These are phyloP conservation scores for Calonectria pteridis DNA, from an alignment of 2,329 filamentous ascomycete species.

Conservation along the genomic window DNA sequence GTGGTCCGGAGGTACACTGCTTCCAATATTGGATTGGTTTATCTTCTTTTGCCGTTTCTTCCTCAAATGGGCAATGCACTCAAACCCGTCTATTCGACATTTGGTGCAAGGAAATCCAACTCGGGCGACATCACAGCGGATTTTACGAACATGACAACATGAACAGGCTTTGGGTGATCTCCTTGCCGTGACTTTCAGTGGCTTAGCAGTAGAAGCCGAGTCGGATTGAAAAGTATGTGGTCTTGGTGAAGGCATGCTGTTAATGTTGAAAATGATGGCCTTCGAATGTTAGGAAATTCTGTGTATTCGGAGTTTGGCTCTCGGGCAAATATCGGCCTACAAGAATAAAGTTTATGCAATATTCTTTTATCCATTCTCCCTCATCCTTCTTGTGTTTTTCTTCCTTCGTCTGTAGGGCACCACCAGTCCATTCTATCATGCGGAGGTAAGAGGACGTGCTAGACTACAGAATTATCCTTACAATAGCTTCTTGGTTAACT, in stretches of 20 bases:
- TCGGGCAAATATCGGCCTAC: background rate
- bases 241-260: background rate
- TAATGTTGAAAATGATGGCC: background rate
- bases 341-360: background rate
- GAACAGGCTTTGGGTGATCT: background rate
- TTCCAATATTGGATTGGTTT: background rate
- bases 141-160: background rate
- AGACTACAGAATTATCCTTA: background rate
- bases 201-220: background rate
- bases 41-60: background rate
- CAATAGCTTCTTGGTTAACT: background rate
- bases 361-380: background rate
- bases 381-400: background rate
- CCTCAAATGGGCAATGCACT: background rate
- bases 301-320: background rate
- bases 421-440: background rate
- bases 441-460: background rate
- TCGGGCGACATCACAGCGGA: background rate
- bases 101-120: slow-evolving; percentile 1
- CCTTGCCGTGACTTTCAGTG: background rate
- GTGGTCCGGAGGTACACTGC: no score
- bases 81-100: background rate
- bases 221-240: background rate
- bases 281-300: background rate
- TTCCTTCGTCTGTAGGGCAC: background rate